Evolutionary conservation across 306 rosid species (phyloP).

Genomic region (Rubus idaeus): DNA sequence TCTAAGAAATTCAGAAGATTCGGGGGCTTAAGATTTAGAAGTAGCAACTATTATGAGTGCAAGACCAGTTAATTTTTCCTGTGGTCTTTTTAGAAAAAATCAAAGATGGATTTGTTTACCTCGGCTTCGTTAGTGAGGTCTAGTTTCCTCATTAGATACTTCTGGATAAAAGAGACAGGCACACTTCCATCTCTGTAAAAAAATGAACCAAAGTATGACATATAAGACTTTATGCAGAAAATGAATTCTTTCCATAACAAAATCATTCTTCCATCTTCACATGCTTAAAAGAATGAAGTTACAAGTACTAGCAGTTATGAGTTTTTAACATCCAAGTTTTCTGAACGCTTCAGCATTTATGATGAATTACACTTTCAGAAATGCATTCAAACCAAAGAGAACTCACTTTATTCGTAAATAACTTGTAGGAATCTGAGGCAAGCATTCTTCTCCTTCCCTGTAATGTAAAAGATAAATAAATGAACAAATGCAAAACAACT

Average conservation of each 20-base stretch:
- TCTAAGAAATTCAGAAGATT: neutral
- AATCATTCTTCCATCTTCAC: neutral
- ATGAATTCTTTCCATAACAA: neutral
- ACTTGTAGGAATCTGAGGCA: conserved; percentile 61
- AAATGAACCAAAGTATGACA: conserved; percentile 19
- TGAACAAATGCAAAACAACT: neutral
- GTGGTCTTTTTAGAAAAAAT: neutral
- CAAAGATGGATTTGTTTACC: conserved; percentile 36
- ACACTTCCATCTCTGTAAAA: conserved; percentile 61
- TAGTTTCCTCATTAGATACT: conserved; percentile 64
- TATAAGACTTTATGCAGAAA: conserved; percentile 12
- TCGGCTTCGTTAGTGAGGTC: conserved; percentile 63
- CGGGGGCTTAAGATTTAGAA: neutral
- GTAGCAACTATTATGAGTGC: neutral
- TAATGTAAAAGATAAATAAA: conserved; percentile 24
- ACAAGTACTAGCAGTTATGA: neutral
- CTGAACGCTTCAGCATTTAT: neutral
- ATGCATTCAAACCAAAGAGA: neutral
- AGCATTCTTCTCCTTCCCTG: conserved; percentile 67
- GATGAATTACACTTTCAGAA: neutral
- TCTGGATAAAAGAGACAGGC: conserved; percentile 58
- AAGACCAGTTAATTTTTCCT: neutral
- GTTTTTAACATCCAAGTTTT: neutral
- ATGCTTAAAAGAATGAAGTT: neutral
- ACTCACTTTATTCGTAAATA: conserved; percentile 74